Conservation (phyloP, 768 basidiomycete species). For the Rhizopogon sp. region DNA sequence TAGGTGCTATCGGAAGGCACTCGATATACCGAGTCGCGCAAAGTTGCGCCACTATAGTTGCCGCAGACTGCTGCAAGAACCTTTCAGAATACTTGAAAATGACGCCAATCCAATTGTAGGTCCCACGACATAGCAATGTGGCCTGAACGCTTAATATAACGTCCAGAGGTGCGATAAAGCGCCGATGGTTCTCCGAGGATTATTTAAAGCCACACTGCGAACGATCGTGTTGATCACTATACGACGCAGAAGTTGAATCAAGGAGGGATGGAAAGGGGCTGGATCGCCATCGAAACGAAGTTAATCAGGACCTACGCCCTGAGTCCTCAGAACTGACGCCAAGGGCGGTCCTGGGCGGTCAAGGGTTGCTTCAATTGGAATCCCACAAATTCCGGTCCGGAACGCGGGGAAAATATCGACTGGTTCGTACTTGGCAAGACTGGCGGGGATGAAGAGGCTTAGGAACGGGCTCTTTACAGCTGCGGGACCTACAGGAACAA, state of each 20-base stretch:
- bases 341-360: too few species aligned
- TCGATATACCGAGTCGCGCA: background rate
- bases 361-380: background rate
- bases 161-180: background rate
- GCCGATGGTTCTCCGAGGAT: background rate
- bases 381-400: background rate
- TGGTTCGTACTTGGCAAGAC: too few species aligned
- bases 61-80: background rate
- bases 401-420: background rate
- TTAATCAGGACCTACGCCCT: background rate
- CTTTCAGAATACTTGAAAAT: background rate
- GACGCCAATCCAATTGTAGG: background rate
- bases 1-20: background rate
- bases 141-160: background rate
- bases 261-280: background rate
- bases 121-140: background rate
- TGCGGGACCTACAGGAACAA: background rate
- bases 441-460: background rate
- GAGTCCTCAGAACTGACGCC: background rate
- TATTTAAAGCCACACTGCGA: background rate
- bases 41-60: background rate
- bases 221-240: background rate
- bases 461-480: background rate
- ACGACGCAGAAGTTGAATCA: background rate
- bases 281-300: background rate